These are phyloP conservation scores for Cyclanthera cordifolia DNA, from an alignment of 306 rosid species.

Conservation along the genomic window DNA sequence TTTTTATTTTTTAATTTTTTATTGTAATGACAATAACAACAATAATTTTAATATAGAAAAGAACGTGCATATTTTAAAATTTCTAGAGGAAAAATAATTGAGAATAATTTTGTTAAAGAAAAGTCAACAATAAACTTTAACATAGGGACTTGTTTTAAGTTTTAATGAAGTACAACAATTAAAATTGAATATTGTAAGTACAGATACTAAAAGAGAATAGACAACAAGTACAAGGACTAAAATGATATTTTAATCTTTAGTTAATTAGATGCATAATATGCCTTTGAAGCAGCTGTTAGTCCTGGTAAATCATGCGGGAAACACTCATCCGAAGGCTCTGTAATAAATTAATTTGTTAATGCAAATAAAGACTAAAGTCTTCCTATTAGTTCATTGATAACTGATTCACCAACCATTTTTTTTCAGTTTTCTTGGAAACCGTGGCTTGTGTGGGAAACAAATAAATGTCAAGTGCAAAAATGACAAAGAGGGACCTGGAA, in stretches of 20 bases:
- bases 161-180: no score
- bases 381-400: not conserved
- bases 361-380: not conserved
- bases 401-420: constrained; percentile 13
- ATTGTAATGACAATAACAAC: no score
- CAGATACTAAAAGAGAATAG: no score
- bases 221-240: no score
- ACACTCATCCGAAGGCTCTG: not conserved
- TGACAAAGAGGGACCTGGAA: constrained; percentile 37
- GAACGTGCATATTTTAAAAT: no score
- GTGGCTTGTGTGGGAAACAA: constrained; percentile 81
- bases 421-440: constrained; percentile 83
- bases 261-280: constrained; percentile 4
- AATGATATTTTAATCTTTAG: constrained; percentile 3
- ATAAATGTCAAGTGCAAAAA: constrained; percentile 51
- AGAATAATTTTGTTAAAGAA: no score
- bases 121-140: no score
- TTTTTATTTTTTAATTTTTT: no score
- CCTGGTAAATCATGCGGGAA: not conserved
- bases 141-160: no score
- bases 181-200: no score
- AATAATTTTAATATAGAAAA: no score
- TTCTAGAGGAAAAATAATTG: no score
- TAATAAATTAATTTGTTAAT: not conserved
- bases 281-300: not conserved